Percentiles rank a stretch among this genome's conserved stretches.
These are phyloP conservation scores for Beta corolliflora DNA, from an alignment of 179 eudicot species.

Conservation along the genomic window DNA sequence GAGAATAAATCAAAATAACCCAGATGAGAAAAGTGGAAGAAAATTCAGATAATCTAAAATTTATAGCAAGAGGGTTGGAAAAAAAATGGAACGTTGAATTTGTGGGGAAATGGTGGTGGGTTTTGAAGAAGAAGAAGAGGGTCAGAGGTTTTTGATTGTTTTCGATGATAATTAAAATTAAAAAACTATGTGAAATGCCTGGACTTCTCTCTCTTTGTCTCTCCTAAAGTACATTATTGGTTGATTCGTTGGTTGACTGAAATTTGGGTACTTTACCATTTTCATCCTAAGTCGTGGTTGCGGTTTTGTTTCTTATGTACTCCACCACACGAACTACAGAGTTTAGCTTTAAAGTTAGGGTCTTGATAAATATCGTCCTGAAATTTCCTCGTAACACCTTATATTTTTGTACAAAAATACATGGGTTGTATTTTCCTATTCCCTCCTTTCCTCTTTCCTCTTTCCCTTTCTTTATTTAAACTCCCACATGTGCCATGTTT, in stretches of 20 bases:
- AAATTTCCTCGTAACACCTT: no score
- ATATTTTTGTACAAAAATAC: no score
- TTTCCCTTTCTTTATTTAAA: no score
- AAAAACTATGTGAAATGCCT: neutral
- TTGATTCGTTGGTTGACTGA: constrained; percentile 5
- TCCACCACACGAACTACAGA: no score
- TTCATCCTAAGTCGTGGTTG: no score
- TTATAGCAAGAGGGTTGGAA: neutral
- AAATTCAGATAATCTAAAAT: neutral
- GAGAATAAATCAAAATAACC: neutral
- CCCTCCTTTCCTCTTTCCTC: no score
- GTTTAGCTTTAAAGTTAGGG: no score
- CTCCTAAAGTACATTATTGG: neutral
- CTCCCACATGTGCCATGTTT: no score
- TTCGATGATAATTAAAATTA: neutral
- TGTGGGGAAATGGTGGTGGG: neutral
- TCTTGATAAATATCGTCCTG: no score
- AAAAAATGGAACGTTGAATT: constrained; percentile 2
- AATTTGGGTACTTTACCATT: no score
- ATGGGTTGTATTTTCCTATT: no score
- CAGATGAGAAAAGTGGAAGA: neutral
- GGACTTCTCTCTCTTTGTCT: neutral
- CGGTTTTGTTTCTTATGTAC: no score
- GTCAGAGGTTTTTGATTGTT: neutral
- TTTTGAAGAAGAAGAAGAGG: neutral